Evolutionary conservation across 2,329 filamentous ascomycete genomes (phyloP).

Genomic region (Corynespora cassiicola): DNA sequence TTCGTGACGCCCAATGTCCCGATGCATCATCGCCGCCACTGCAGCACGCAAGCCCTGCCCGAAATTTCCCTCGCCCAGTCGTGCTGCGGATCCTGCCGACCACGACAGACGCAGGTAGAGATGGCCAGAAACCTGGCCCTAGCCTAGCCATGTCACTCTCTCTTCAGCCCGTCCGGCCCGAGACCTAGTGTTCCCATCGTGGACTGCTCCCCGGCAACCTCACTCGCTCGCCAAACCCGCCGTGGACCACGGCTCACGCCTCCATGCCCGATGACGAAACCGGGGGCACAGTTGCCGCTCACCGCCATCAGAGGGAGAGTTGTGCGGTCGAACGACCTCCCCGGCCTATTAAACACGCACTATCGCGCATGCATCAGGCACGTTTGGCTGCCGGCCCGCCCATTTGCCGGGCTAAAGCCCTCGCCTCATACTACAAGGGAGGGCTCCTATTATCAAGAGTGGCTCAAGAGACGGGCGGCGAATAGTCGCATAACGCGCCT

Average conservation of each 20-base stretch:
- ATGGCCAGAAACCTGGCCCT: slow-evolving; percentile 1
- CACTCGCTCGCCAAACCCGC: slow-evolving; percentile 7
- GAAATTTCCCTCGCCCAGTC: too few species aligned
- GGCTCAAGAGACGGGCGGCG: too few species aligned
- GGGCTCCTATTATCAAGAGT: too few species aligned
- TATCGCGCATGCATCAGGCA: too few species aligned
- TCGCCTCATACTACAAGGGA: too few species aligned
- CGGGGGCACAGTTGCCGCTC: slow-evolving; percentile 1
- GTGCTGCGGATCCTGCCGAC: too few species aligned
- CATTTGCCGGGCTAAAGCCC: too few species aligned
- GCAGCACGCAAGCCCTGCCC: not conserved
- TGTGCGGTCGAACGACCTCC: too few species aligned
- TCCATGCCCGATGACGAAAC: slow-evolving; percentile 9
- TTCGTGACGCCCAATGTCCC: slow-evolving; percentile 16
- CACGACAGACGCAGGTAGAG: not conserved
- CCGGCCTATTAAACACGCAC: too few species aligned
- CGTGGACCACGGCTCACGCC: not conserved
- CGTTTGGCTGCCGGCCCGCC: too few species aligned
- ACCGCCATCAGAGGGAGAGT: slow-evolving; percentile 4
- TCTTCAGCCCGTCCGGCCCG: not conserved
- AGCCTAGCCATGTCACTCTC: not conserved
- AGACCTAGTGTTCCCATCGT: not conserved
- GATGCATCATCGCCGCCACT: slow-evolving; percentile 8
- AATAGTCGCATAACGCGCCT: too few species aligned
- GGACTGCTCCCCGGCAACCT: not conserved